phyloP scores from a whole-genome alignment of 1,284 basidiomycete genomes.

The Ustilago trichophora region DNA sequence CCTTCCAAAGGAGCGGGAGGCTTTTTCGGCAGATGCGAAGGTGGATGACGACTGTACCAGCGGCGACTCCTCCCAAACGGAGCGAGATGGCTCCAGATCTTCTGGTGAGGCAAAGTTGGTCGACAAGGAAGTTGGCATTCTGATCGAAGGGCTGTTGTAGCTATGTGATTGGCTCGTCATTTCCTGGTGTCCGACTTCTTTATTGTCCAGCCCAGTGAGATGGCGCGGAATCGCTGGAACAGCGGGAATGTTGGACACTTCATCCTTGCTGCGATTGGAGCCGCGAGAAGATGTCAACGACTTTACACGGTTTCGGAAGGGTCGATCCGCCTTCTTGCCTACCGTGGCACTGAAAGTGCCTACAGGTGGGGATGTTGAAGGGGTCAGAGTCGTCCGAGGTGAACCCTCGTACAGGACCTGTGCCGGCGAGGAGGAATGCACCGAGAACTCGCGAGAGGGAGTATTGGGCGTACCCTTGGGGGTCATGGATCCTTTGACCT shows the following conservation, averaged over 20 bases:
- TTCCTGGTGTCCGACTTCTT: background rate
- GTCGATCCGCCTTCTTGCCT: constrained; percentile 10
- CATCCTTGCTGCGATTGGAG: constrained; percentile 18
- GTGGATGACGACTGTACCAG: constrained; percentile 5
- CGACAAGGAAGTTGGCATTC: background rate
- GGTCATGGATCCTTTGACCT: constrained; percentile 23
- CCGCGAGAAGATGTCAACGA: constrained; percentile 25
- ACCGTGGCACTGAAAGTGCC: background rate
- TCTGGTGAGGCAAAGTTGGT: constrained; percentile 9
- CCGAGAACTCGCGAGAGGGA: constrained; percentile 3
- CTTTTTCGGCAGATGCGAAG: constrained; percentile 21
- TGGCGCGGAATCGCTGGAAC: constrained; percentile 22
- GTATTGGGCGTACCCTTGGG: constrained; percentile 11
- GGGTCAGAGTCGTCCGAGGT: background rate
- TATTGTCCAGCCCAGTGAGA: background rate
- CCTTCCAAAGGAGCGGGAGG: constrained; percentile 14
- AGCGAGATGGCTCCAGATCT: constrained; percentile 3
- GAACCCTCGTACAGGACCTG: background rate
- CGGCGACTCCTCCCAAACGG: constrained; percentile 30
- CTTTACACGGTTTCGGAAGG: constrained; percentile 25
- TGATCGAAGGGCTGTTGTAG: background rate
- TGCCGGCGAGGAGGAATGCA: background rate
- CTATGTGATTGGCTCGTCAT: too few relatives aligned
- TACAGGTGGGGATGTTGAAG: background rate
- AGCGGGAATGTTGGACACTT: constrained; percentile 4